Base-by-base conservation (phyloP, 2,329 filamentous ascomycete species). In the Septoria petroselini region DNA sequence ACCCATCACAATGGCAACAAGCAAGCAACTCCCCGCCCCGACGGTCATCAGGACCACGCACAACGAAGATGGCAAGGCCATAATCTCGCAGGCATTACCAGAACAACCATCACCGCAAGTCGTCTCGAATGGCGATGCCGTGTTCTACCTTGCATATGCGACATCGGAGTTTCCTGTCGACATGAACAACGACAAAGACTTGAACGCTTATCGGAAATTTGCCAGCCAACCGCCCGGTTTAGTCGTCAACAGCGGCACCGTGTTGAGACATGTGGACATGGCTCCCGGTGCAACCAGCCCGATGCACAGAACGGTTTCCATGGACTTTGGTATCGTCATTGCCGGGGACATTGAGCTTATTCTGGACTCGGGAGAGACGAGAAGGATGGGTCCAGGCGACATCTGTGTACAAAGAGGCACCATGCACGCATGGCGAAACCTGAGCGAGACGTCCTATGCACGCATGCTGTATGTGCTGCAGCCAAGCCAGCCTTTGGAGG, bases 111-210 rank as follows among this genome's bases (percentile, higher is more conserved):
- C 48, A 9, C 56, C 49, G 45, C 54, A 68, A 42, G 43, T 63
- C 21, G 62, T 69, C 29, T 70, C 73, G 50, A 53, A 53, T 18
- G 60, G 55, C 3, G 69, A 70, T 23, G 73, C 72, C 12, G 64
- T 65, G 3, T 79, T 79, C 58, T 70, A 68, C 23, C 71, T 79
- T 25, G 70, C 68, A 50, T 80, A 79, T 63, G 72, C 73, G 6
- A 75, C 78, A 3, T 70, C 72, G 39, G 62, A 68, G 39, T 73
- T 71, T 34, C 76, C 77, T 0, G 72, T 73, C 15, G 59, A 73
- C 41, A 63, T 81, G 54, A 67, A 69, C 55, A 55, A 65, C 17
- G 70, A 75, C 50, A 60, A 68, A 45, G 77, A 81, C 59, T 64
- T 80, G 12, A 54, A 63, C 5, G 65, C 68, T 7, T 80, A 80